Percentiles rank a stretch among this genome's conserved stretches.
phyloP scores from a whole-genome alignment of 164 flowering plant genomes.

The Dillenia suffruticosa region DNA sequence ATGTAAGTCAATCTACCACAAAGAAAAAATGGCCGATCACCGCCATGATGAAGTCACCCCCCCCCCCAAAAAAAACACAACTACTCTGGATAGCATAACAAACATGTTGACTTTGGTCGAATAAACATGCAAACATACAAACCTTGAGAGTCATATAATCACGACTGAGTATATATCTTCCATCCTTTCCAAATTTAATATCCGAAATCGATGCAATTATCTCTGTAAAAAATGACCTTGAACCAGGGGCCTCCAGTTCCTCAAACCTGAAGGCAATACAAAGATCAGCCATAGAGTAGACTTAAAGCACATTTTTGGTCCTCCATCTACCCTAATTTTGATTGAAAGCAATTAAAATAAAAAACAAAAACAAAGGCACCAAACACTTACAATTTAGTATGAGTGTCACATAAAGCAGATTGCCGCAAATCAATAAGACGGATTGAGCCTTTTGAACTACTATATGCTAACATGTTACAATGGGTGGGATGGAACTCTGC shows the following conservation, averaged over 20 bases:
- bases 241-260: constrained; percentile 85
- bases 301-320: too few relatives aligned
- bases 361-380: constrained; percentile 1
- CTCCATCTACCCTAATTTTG: too few relatives aligned
- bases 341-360: neutral
- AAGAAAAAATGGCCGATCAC: neutral
- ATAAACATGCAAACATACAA: neutral
- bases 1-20: too few relatives aligned
- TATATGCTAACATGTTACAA: constrained; percentile 88
- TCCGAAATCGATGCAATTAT: constrained; percentile 95
- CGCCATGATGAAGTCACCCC: neutral
- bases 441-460: constrained; percentile 96
- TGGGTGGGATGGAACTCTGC: constrained; percentile 97
- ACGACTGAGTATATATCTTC: constrained; percentile 87
- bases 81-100: neutral
- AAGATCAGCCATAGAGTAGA: constrained; percentile 2
- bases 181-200: constrained; percentile 84
- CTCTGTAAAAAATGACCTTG: constrained; percentile 94
- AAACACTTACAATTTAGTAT: constrained; percentile 78
- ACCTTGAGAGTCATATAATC: constrained; percentile 99
- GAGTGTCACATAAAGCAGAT: constrained; percentile 91
- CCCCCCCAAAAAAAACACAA: neutral
- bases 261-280: constrained; percentile 59
- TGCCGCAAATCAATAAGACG: constrained; percentile 97
- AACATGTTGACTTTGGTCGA: neutral